A percentile compares a stretch with the other conserved stretches of the same genome.
phyloP scores from a whole-genome alignment of 768 basidiomycete species.

The Termitomyces sp. region DNA sequence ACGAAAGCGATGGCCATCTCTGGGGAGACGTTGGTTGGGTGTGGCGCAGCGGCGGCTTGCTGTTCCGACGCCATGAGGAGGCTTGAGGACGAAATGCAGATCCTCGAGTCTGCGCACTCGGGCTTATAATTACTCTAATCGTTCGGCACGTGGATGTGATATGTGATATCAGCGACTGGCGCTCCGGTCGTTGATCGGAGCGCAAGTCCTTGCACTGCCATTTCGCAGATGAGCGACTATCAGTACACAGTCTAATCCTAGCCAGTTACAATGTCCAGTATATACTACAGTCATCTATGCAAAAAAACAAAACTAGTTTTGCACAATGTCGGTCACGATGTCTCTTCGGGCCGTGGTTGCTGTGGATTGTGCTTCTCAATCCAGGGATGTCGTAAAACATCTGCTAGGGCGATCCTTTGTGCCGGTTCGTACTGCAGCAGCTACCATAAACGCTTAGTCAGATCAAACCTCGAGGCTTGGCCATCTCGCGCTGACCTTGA shows the following conservation, averaged over 20 bases:
- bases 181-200: not conserved
- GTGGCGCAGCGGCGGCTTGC: not conserved
- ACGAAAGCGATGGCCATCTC: slow-evolving; percentile 49
- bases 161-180: not conserved
- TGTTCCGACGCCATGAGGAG: slow-evolving; percentile 5
- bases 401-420: slow-evolving; percentile 65
- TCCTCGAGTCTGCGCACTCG: not conserved
- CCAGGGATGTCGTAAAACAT: slow-evolving; percentile 88
- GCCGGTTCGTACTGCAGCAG: slow-evolving; percentile 82
- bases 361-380: slow-evolving; percentile 64
- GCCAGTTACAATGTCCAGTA: too few species aligned
- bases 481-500: slow-evolving; percentile 34
- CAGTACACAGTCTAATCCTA: too few species aligned
- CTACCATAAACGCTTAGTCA: slow-evolving; percentile 31
- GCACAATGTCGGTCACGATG: too few species aligned
- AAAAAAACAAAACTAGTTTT: not conserved
- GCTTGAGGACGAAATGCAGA: not conserved
- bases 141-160: not conserved
- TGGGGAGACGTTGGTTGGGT: not conserved
- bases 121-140: not conserved
- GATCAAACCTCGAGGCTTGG: not conserved
- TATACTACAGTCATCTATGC: too few species aligned
- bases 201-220: too few species aligned
- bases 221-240: too few species aligned
- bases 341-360: slow-evolving; percentile 7